These are phyloP conservation scores for Alternaria incomplexa DNA, from an alignment of 2,329 filamentous ascomycete genomes.

Conservation along the genomic window DNA sequence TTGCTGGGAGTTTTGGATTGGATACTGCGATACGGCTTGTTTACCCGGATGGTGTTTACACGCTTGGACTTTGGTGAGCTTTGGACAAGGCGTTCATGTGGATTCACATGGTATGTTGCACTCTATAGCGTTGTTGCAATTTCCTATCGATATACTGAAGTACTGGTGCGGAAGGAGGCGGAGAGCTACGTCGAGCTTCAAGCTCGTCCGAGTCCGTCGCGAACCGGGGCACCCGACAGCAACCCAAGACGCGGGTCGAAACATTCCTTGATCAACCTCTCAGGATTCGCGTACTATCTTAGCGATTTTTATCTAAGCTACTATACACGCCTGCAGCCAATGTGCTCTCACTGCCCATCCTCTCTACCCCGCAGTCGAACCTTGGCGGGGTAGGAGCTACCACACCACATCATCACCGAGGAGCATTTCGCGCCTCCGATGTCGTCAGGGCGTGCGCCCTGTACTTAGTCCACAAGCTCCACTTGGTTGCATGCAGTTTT, in stretches of 20 bases:
- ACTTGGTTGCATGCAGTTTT: not conserved
- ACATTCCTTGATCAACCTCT: not conserved
- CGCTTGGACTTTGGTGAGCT: slow-evolving; percentile 4
- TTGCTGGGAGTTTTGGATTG: slow-evolving; percentile 28
- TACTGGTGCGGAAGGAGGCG: not conserved
- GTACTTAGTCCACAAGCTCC: slow-evolving; percentile 14
- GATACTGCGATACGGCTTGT: slow-evolving; percentile 4
- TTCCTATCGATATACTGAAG: not conserved
- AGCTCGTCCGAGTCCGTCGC: not conserved
- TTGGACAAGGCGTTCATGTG: slow-evolving; percentile 8
- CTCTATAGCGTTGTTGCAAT: not conserved
- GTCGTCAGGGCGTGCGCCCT: slow-evolving; percentile 18
- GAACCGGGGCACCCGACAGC: not conserved
- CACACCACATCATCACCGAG: slow-evolving; percentile 12
- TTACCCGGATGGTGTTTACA: slow-evolving; percentile 3
- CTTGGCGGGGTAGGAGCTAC: slow-evolving; percentile 33
- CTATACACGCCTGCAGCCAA: slow-evolving; percentile 13
- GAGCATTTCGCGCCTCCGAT: slow-evolving; percentile 8
- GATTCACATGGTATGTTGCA: slow-evolving; percentile 2
- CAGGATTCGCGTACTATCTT: not conserved
- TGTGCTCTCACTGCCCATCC: slow-evolving; percentile 5
- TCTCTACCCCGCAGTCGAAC: slow-evolving; percentile 28
- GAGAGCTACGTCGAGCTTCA: not conserved
- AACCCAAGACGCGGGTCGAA: not conserved
- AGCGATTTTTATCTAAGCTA: not conserved